Conservation (phyloP, 305 asterid species). For the Rubia peregrina region DNA sequence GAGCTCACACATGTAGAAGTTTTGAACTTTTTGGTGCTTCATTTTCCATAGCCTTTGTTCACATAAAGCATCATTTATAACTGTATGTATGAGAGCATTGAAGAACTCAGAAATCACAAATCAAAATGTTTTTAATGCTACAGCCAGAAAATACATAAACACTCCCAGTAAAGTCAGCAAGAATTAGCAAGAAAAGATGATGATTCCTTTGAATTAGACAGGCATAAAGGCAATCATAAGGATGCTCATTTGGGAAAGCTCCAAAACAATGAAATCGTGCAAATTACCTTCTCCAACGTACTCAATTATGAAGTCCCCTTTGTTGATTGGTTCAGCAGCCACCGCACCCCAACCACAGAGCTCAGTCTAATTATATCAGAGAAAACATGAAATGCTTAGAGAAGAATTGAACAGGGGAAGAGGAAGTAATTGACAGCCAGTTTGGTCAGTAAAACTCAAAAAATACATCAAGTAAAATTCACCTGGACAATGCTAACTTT, state of each 20-base stretch:
- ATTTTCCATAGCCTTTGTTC: slow-evolving; percentile 89
- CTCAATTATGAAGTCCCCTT: slow-evolving; percentile 77
- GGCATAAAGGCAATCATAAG: neutral
- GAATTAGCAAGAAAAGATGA: neutral
- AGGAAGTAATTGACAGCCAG: slow-evolving; percentile 18
- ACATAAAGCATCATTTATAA: slow-evolving; percentile 79
- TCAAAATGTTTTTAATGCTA: neutral
- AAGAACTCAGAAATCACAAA: neutral
- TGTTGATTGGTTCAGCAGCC: slow-evolving; percentile 74
- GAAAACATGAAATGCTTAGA: neutral
- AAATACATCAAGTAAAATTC: slow-evolving; percentile 11
- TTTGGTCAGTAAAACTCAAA: neutral
- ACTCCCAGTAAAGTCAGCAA: neutral
- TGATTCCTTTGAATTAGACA: neutral
- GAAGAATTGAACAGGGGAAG: slow-evolving; percentile 1
- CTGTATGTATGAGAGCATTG: slow-evolving; percentile 29
- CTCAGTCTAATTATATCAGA: slow-evolving; percentile 59
- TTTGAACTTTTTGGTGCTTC: slow-evolving; percentile 64
- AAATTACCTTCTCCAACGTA: slow-evolving; percentile 93
- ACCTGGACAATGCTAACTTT: slow-evolving; percentile 77
- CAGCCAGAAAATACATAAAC: neutral
- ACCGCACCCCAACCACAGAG: slow-evolving; percentile 97
- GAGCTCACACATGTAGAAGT: slow-evolving; percentile 93
- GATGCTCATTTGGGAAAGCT: neutral
- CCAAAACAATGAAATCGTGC: neutral